Evolutionary conservation across 371 early-diverging fungal genomes (phyloP), one percentile per base, ranked within the genome.

Genomic region (Rhizopus sp.): DNA sequence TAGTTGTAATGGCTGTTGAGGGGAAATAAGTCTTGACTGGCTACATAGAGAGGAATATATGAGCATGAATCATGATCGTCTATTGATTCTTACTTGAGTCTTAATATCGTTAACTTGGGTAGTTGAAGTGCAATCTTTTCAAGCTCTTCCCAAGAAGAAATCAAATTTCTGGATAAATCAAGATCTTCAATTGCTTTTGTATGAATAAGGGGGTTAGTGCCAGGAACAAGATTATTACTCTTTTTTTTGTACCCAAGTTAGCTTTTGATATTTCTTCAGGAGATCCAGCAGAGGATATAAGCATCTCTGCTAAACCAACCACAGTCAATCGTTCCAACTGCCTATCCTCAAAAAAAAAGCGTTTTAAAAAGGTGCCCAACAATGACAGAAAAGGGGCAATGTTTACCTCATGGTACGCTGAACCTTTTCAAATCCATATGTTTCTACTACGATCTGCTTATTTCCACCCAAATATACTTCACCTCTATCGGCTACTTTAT

Each of bases 381-480:
- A 33, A 41, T 48, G 17, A 15, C 29, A 53, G 35, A 9, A 47
- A 46, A 16, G 5, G 2, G 30, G 5, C 6, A 6, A 46, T 1
- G 16, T n/a, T 44, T 62, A 73, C 85, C 72, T 65, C 55, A 83
- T 81, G 57, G 77, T 76, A 5, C 77, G 68, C 39, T 79, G 70
- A 41, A 93, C 73, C 59, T 90, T 88, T 30, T 90, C 90, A 74
- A 90, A 90, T 1, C 94, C 94, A 17, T 88, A 87, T 0, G 87
- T 85, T 51, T 93, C 93, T 4, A 94, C 86, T 7, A 77, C 68
- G 46, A 89, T 75, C 8, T 79, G 73, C 39, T 63, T 73, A 50
- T 78, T 75, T 53, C 76, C 80, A 38, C 79, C 84, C 57, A 73
- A 71, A 57, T 72, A 68, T 2, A 82, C 30, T 3, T 67, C 60